Evolutionary conservation across 1,284 basidiomycete genomes (phyloP).

Genomic region (Cutaneotrichosporon sp.): DNA sequence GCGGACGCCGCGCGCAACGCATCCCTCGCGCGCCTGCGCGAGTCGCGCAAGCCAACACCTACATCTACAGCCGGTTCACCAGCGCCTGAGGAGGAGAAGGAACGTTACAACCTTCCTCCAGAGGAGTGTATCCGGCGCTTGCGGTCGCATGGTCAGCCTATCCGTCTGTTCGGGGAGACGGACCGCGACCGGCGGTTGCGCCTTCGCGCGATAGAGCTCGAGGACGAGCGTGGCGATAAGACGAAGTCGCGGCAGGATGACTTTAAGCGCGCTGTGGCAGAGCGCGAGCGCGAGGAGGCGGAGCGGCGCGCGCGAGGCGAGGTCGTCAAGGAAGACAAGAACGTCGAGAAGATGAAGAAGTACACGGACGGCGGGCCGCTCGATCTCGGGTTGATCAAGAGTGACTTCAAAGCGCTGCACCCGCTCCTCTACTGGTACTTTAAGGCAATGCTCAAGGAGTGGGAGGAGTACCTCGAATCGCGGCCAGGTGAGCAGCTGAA

Average conservation of each 20-base stretch:
- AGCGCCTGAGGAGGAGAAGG: constrained; percentile 54
- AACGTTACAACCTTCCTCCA: constrained; percentile 84
- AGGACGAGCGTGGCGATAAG: constrained; percentile 64
- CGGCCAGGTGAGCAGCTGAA: constrained; percentile 68
- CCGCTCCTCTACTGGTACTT: constrained; percentile 96
- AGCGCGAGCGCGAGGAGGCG: constrained; percentile 65
- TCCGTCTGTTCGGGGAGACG: constrained; percentile 89
- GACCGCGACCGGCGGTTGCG: constrained; percentile 90
- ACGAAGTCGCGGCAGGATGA: constrained; percentile 71
- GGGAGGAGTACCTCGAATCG: constrained; percentile 90
- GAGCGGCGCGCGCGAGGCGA: constrained; percentile 54
- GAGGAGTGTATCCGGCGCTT: constrained; percentile 87
- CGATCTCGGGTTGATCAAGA: constrained; percentile 79
- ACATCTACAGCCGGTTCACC: constrained; percentile 31
- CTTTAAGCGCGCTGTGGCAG: constrained; percentile 88
- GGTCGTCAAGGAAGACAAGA: constrained; percentile 9
- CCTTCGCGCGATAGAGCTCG: constrained; percentile 86
- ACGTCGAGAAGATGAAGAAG: constrained; percentile 16
- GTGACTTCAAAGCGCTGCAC: constrained; percentile 92
- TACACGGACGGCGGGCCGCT: constrained; percentile 25
- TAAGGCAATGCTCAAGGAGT: constrained; percentile 87
- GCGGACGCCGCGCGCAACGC: constrained; percentile 33
- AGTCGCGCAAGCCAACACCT: constrained; percentile 16
- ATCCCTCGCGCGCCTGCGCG: constrained; percentile 31
- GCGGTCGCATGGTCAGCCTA: constrained; percentile 87